Base-by-base conservation (phyloP, 2,329 filamentous ascomycete genomes). In the Chaetomium sp. region DNA sequence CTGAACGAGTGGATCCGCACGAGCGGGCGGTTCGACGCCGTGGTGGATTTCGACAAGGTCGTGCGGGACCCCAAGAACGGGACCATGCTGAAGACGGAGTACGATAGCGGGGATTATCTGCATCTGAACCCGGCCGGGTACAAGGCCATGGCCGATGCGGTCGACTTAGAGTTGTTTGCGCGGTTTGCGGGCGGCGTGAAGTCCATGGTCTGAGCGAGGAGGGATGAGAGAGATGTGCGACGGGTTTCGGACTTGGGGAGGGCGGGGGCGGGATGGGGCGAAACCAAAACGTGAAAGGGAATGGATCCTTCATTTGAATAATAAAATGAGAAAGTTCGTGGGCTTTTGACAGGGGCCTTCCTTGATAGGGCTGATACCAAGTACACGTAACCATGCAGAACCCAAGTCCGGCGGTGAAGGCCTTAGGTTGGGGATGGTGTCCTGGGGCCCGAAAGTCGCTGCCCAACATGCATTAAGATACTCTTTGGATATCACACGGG, bases 31-130 rank as follows among this genome's bases (percentile, higher is more conserved):
- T 89, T 88, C 71, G 86, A 89, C 69, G 83, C 79, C 0, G 82
- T 89, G 1, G 73, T 88, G 13, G 87, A 90, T 71, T 88, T 90
- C 70, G 87, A 89, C 69, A 75, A 72, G 29, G 77, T 82, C 1
- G 73, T 88, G 25, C 75, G 83, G 47, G 82, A 88, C 71, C 76
- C 77, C 3, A 72, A 73, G 42, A 80, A 82, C 55, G 76, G 66
- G 49, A 82, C 78, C 29, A 74, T 77, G 72, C 70, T 87, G 71
- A 75, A 75, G 25, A 72, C 74, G 7, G 68, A 69, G 65, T 87
- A 80, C 68, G 80, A 89, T 67, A 81, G 78, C 2, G 87, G 87
- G 0, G 87, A 89, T 72, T 84, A 85, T 70, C 72, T 90, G 69
- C 87, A 90, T 76, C 78, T 84, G 2, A 86, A 82, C 70, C 78